Evolutionary conservation across 208 protist species (phyloP), one percentile per base, ranked within the genome.

Genomic region (Kentomonas sorsogonicus): DNA sequence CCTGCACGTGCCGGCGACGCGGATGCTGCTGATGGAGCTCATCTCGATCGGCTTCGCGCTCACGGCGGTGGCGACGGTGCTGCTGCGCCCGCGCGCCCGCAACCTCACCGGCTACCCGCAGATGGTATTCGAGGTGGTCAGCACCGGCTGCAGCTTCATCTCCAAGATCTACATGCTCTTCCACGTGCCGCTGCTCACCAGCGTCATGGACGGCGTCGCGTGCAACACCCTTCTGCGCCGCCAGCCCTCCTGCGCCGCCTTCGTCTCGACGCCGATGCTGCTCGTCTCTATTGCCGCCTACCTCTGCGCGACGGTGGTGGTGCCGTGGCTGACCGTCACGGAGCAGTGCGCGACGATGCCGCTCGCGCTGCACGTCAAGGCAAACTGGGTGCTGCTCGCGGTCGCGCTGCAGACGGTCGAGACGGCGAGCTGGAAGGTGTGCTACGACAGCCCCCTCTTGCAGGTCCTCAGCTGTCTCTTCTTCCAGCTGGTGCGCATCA

Each of bases 371-470:
- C 60, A 66, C 2, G 52, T 83, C 15, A 77, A 74, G 25, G 57
- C 58, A 10, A 64, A 65, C 31, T 67, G 65, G 44, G 64, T 81
- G 45, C 78, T 85, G 26, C 10, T 74, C 30, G 54, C 67, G 48
- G 65, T 69, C 40, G 45, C 66, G 9, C 13, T 67, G 53, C 60
- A 76, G 39, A 48, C 82, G 40, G 44, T 68, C 46, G 61, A 83
- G 53, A 66, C 75, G 6, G 47, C 71, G 30, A 80, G 85, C 72
- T 89, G 82, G 82, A 89, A 89, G 54, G 68, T 89, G 15, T 83
- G 83, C 63, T 86, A 80, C 68, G 70, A 72, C 59, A 79, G 46
- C 45, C 63, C 82, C 11, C 45, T 77, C 26, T 54, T 54, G 22
- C 50, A 72, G n/a, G 60, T 77, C 9, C 25, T 80, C 18, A 74